Percentiles rank a stretch among this genome's conserved stretches.
Conservation (phyloP, 2,329 filamentous ascomycete species). For the Colletotrichum trifolii region DNA sequence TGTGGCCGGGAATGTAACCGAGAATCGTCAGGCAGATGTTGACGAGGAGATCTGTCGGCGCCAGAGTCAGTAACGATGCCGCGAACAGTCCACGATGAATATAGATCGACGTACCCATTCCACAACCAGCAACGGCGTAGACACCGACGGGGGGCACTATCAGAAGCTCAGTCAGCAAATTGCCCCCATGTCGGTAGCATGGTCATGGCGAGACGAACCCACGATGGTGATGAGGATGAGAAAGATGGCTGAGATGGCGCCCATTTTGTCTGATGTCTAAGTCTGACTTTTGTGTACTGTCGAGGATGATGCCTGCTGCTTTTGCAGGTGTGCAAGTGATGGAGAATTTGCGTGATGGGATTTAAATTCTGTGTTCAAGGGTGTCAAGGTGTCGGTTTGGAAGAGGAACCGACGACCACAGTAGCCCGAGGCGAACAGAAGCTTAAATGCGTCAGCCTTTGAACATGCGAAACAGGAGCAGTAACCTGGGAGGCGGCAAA, state of each 20-base stretch:
- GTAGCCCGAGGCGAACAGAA: constrained; percentile 27
- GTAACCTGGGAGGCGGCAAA: neutral
- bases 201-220: constrained; percentile 50
- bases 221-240: constrained; percentile 64
- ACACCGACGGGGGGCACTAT: constrained; percentile 75
- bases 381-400: constrained; percentile 14
- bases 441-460: constrained; percentile 25
- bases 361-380: constrained; percentile 17
- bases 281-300: neutral
- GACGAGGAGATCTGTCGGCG: constrained; percentile 66
- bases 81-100: neutral
- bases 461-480: constrained; percentile 4
- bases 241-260: constrained; percentile 59
- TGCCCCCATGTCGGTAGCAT: no score
- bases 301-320: constrained; percentile 31
- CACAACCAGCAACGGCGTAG: constrained; percentile 72
- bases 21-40: constrained; percentile 75
- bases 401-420: neutral
- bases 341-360: constrained; percentile 3
- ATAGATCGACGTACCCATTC: constrained; percentile 55
- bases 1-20: constrained; percentile 80
- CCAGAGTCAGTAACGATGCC: constrained; percentile 7
- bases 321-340: neutral
- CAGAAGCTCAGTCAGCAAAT: constrained; percentile 38
- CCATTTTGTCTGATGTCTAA: constrained; percentile 53